Evolutionary conservation across 306 rosid genomes (phyloP), one percentile per base, ranked within the genome.

Genomic region (Gleditsia sinensis): DNA sequence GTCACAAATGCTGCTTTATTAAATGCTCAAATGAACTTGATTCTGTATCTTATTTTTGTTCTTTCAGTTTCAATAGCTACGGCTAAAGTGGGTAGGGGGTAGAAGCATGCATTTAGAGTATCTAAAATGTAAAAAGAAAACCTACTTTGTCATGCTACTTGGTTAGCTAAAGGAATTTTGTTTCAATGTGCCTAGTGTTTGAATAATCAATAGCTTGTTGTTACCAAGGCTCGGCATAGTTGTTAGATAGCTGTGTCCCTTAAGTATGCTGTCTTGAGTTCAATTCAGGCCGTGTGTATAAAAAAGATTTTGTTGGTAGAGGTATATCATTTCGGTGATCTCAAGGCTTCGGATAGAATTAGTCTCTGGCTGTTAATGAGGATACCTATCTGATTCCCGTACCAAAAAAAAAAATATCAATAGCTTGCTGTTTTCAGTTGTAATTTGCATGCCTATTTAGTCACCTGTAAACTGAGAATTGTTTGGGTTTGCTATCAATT

Each of bases 131-230:
- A 39, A 68, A 49, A 28, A 17, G 21, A 58, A 55, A 27, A n/a
- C 49, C 50, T 36, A 37, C 17, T 49, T 21, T 70, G 73, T 55
- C 45, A 8, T 23, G 67, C 49, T 49, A 36, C 28, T 71, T 56
- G 58, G 36, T 76, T 78, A 28, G 34, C 36, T 46, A 17, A 21
- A 49, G 50, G 54, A 56, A 67, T 51, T 57, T 37, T 68, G 60
- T 48, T 59, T 28, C 49, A 58, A 14, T n/a, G 61, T 5, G 67
- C 62, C 21, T 63, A 48, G 40, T 27, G 43, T 59, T 81, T 50
- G 59, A 81, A 30, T 64, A 45, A 55, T 81, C 50, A 59, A 56
- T 37, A 21, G 72, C 17, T 33, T 7, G 40, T 54, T 64, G n/a
- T n/a, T n/a, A n/a, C n/a, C n/a, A n/a, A n/a, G n/a, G n/a, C n/a